phyloP scores from a whole-genome alignment of 1,284 basidiomycete species.

The Irpex lacteus region DNA sequence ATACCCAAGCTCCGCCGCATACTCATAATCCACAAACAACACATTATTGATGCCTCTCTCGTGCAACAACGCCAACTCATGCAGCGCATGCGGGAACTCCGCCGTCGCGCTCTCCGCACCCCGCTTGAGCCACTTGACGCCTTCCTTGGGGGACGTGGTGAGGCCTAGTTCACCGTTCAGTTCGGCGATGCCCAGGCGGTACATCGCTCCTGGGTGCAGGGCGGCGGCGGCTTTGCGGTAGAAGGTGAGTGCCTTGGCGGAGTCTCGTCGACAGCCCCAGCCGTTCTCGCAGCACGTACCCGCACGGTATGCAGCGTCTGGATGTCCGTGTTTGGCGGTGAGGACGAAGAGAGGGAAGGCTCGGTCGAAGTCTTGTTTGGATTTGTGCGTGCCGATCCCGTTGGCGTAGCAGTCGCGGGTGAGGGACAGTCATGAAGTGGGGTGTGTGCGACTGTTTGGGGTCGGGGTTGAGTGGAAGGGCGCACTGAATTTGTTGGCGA shows the following conservation, averaged over 20 bases:
- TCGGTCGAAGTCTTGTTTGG: slow-evolving; percentile 93
- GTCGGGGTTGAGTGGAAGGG: no score
- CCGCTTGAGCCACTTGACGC: slow-evolving; percentile 98
- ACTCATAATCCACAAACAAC: slow-evolving; percentile 94
- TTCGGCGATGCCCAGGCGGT: slow-evolving; percentile 93
- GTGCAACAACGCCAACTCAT: slow-evolving; percentile 93
- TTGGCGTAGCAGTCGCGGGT: slow-evolving; percentile 88
- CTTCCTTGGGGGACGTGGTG: slow-evolving; percentile 87
- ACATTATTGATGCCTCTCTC: slow-evolving; percentile 97
- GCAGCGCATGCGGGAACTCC: slow-evolving; percentile 95
- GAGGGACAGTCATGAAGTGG: slow-evolving; percentile 96
- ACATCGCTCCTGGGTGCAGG: slow-evolving; percentile 93
- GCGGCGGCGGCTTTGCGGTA: slow-evolving; percentile 93
- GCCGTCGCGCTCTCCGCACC: slow-evolving; percentile 93
- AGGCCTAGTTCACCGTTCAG: slow-evolving; percentile 94
- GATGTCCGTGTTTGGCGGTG: slow-evolving; percentile 97
- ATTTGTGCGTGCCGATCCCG: slow-evolving; percentile 88
- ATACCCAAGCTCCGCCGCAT: slow-evolving; percentile 94
- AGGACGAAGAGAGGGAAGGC: slow-evolving; percentile 97
- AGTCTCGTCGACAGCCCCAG: slow-evolving; percentile 95
- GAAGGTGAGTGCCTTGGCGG: slow-evolving; percentile 89
- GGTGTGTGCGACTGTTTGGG: slow-evolving; percentile 48
- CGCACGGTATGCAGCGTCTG: slow-evolving; percentile 93
- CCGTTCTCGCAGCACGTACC: slow-evolving; percentile 99
- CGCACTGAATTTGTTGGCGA: no score